Base-by-base conservation (phyloP, 2,329 filamentous ascomycete species). In the Aquanectria penicillioides region DNA sequence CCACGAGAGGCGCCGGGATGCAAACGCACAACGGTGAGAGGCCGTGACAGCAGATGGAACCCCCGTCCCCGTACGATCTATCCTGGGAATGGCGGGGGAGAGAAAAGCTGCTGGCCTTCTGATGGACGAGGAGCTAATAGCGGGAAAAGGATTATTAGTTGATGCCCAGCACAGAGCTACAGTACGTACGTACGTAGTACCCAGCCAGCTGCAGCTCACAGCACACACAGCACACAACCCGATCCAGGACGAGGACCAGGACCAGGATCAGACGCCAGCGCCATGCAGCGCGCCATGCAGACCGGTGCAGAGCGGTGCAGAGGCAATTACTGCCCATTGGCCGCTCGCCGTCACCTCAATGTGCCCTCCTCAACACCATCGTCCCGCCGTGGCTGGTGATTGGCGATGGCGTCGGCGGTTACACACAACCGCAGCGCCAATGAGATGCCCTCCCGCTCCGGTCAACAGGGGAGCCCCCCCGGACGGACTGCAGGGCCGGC, bases 361-460 rank as follows among this genome's bases (percentile, higher is more conserved):
- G n/a, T n/a, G 10, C 22, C 6, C 9, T 58, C 36, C 26, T 54
- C 49, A 23, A 50, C 44, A 31, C 43, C 36, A 41, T 22, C 41
- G 62, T 43, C 26, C 61, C 63, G 61, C 54, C 57, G 60, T 50
- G 57, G 65, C 64, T 67, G 61, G 65, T 71, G 66, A 72, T 71
- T 74, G 66, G 73, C 56, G 65, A 65, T 53, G 52, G 41, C 68
- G 47, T 73, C 72, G 77, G 78, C 78, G 78, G 78, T 71, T 80
- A 79, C 69, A 74, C 66, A 60, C 49, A 36, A 53, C 36, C 58
- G 46, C 47, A 37, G 23, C 59, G 57, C 77, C 76, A 78, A 79
- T 78, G 57, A 73, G 53, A 51, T 43, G 40, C 33, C 67, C 67
- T 66, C 54, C 66, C 71, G 64, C 68, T 33, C 40, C 47, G 57